Conservation (phyloP, 306 rosid genomes). For the Clitoria ternatea region DNA sequence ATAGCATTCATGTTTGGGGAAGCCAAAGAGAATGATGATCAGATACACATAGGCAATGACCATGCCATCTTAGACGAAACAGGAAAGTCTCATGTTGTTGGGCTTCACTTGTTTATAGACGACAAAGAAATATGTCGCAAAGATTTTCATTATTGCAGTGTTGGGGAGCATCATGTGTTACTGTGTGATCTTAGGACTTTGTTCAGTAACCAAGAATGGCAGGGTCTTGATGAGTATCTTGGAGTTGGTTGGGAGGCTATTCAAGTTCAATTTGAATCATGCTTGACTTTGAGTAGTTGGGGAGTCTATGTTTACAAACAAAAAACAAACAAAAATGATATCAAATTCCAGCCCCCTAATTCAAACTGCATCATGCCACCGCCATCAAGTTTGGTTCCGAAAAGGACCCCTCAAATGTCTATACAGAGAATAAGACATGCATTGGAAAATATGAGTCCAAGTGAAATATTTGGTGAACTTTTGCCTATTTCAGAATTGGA, state of each 20-base stretch:
- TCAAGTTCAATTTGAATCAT: neutral
- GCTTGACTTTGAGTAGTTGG: neutral
- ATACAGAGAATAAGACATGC: neutral
- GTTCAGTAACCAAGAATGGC: neutral
- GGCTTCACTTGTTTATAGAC: neutral
- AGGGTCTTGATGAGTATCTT: neutral
- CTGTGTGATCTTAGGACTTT: neutral
- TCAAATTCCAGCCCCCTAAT: neutral
- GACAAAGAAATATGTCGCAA: neutral
- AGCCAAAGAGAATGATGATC: neutral
- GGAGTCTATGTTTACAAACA: neutral
- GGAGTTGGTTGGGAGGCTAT: slow-evolving; percentile 3
- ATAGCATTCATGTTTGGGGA: neutral
- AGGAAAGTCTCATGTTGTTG: neutral
- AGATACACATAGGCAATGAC: neutral
- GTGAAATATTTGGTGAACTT: neutral
- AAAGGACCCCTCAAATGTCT: neutral
- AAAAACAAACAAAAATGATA: neutral
- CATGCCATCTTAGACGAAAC: neutral
- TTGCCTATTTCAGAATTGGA: neutral
- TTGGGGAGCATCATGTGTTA: neutral
- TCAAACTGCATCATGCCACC: neutral
- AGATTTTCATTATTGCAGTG: neutral
- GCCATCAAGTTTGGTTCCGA: neutral
- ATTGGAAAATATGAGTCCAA: neutral